phyloP scores from a whole-genome alignment of 805 yeast species.

The Geotrichum ghanense region DNA sequence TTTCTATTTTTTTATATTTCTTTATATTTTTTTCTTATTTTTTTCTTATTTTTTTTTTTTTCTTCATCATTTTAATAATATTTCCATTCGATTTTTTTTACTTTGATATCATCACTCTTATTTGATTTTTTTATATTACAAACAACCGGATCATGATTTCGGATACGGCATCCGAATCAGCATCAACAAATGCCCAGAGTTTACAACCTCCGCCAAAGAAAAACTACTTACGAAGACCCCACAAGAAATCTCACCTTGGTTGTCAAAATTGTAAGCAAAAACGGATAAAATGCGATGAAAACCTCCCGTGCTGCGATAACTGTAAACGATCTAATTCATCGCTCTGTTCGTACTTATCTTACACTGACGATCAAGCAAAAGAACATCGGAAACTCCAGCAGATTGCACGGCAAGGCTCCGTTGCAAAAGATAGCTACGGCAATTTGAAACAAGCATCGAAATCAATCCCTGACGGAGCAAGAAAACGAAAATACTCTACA shows the following conservation, averaged over 20 bases:
- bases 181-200: background rate
- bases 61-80: no score
- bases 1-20: no score
- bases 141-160: background rate
- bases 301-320: conserved; percentile 45
- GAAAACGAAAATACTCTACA: background rate
- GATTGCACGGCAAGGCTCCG: background rate
- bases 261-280: conserved; percentile 58
- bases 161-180: background rate
- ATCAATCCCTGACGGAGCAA: no score
- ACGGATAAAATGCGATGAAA: conserved; percentile 56
- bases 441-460: no score
- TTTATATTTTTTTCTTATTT: no score
- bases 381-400: background rate
- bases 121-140: no score
- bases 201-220: conserved; percentile 9
- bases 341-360: background rate
- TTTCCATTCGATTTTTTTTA: no score
- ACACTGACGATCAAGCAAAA: background rate
- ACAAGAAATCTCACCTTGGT: conserved; percentile 60
- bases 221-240: conserved; percentile 40
- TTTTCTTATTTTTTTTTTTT: no score
- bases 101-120: background rate
- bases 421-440: no score
- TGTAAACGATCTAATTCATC: conserved; percentile 35